Evolutionary conservation across 768 basidiomycete genomes (phyloP).

Genomic region (Paxillus ammoniavirescens): DNA sequence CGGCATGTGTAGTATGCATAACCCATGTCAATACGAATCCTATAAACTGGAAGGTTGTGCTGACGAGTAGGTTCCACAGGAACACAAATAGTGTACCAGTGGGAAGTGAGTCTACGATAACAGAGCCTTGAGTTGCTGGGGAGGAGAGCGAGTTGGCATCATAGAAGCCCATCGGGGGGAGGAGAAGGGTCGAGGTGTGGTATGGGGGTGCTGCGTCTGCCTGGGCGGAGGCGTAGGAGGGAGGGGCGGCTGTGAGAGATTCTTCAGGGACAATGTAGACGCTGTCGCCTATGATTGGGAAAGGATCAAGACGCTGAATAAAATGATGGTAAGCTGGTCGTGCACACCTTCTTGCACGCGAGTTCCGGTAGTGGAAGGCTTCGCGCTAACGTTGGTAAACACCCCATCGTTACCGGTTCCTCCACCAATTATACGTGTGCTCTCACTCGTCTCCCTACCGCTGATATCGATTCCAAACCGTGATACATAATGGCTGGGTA

Average conservation of each 20-base stretch:
- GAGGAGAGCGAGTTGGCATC: slow-evolving; percentile 46
- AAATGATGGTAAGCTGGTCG: slow-evolving; percentile 10
- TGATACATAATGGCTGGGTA: slow-evolving; percentile 51
- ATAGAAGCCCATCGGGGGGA: slow-evolving; percentile 45
- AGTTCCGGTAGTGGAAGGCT: slow-evolving; percentile 57
- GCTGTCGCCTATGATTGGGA: slow-evolving; percentile 54
- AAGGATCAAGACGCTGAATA: background rate
- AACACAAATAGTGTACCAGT: slow-evolving; percentile 83
- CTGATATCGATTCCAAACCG: slow-evolving; percentile 43
- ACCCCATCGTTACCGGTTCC: slow-evolving; percentile 85
- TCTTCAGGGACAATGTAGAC: slow-evolving; percentile 83
- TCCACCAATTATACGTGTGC: slow-evolving; percentile 46
- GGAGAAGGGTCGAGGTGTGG: slow-evolving; percentile 96
- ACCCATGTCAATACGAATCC: slow-evolving; percentile 93
- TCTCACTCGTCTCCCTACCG: slow-evolving; percentile 36
- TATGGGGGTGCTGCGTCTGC: slow-evolving; percentile 97
- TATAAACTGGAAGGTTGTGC: slow-evolving; percentile 96
- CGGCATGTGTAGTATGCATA: slow-evolving; percentile 90
- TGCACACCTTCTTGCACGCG: slow-evolving; percentile 58
- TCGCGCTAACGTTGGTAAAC: slow-evolving; percentile 93
- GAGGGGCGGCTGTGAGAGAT: slow-evolving; percentile 77
- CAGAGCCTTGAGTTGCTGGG: slow-evolving; percentile 51
- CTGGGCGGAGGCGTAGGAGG: slow-evolving; percentile 89
- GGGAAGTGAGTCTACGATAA: slow-evolving; percentile 88
- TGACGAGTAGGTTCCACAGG: slow-evolving; percentile 90